Evolutionary conservation across 805 yeast species (phyloP).

Genomic region (Cyberlindnera lachancei): DNA sequence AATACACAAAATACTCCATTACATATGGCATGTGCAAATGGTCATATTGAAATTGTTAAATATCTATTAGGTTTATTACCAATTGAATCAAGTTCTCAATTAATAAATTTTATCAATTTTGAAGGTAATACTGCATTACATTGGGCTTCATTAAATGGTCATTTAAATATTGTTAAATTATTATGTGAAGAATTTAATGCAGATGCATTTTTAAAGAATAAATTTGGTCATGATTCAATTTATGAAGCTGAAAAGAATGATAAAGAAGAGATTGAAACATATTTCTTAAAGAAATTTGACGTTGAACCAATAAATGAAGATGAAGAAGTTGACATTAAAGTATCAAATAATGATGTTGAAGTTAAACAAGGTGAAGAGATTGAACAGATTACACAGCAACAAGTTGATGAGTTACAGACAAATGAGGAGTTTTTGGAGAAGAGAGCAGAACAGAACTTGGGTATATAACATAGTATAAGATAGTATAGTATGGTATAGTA

Average conservation of each 20-base stretch:
- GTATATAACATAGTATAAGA: slow-evolving; percentile 1
- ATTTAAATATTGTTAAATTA: slow-evolving; percentile 57
- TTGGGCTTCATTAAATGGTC: slow-evolving; percentile 94
- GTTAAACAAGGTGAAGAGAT: slow-evolving; percentile 45
- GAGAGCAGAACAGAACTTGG: slow-evolving; percentile 21
- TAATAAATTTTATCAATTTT: slow-evolving; percentile 52
- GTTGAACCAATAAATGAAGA: slow-evolving; percentile 53
- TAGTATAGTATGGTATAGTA: neutral
- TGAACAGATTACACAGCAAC: slow-evolving; percentile 40
- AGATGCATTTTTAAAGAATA: slow-evolving; percentile 74
- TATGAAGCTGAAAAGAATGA: slow-evolving; percentile 83
- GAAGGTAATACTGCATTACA: slow-evolving; percentile 92
- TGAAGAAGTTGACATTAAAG: slow-evolving; percentile 28
- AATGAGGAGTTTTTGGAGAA: slow-evolving; percentile 24
- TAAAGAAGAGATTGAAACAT: slow-evolving; percentile 70
- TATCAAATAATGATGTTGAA: slow-evolving; percentile 26
- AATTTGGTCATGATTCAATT: slow-evolving; percentile 72
- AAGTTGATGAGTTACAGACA: slow-evolving; percentile 32
- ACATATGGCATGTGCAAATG: slow-evolving; percentile 96
- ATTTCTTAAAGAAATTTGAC: slow-evolving; percentile 65
- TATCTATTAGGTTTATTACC: slow-evolving; percentile 46
- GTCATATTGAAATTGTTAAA: slow-evolving; percentile 63
- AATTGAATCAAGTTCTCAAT: slow-evolving; percentile 35
- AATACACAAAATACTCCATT: slow-evolving; percentile 64
- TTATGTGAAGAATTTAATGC: slow-evolving; percentile 70